These are phyloP conservation scores for Nicotiana benthamiana DNA, from an alignment of 257 asterid genomes.

Conservation along the genomic window DNA sequence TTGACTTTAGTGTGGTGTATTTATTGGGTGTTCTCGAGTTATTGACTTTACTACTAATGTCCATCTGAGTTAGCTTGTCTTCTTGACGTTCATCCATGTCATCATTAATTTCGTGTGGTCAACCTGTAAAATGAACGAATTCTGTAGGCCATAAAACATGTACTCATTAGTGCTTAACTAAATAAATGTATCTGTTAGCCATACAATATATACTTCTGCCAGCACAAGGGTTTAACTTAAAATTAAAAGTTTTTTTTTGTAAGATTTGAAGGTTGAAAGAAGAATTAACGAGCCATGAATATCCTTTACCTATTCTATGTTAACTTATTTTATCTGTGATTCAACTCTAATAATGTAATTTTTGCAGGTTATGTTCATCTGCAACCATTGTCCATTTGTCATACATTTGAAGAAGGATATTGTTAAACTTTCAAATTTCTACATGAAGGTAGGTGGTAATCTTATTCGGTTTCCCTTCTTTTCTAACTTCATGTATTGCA, in stretches of 20 bases:
- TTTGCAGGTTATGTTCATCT: conserved; percentile 70
- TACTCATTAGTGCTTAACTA: background rate
- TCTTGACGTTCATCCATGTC: background rate
- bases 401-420: conserved; percentile 67
- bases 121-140: background rate
- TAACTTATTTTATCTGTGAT: background rate
- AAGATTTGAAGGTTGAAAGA: background rate
- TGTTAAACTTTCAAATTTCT: conserved; percentile 72
- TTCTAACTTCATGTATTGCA: conserved; percentile 9
- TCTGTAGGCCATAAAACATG: background rate
- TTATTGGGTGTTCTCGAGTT: background rate
- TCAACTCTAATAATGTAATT: background rate
- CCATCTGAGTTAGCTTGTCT: background rate
- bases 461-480: background rate
- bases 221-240: background rate
- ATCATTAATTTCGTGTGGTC: background rate
- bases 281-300: background rate
- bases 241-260: background rate
- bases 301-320: background rate
- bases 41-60: background rate
- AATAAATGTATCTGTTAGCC: background rate
- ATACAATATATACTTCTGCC: background rate
- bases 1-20: background rate
- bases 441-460: conserved; percentile 57
- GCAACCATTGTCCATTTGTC: conserved; percentile 91